Evolutionary conservation across 371 early-diverging fungal genomes (phyloP).

Genomic region (Syncephalastrum monosporum): DNA sequence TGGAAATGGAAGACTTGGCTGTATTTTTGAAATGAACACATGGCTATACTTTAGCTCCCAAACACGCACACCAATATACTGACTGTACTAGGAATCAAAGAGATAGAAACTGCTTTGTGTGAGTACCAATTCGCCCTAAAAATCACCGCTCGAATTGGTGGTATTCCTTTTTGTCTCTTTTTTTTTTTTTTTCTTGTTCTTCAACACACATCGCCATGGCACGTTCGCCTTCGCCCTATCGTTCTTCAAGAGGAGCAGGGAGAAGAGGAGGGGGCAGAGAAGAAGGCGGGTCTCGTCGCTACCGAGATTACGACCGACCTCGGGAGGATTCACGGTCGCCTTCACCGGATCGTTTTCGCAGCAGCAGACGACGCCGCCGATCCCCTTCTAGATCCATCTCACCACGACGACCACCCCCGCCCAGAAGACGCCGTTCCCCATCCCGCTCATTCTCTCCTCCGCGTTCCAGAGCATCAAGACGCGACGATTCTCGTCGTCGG

Average conservation of each 20-base stretch:
- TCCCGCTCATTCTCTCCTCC: constrained; percentile 12
- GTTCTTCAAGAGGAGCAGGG: constrained; percentile 5
- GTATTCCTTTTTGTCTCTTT: no score
- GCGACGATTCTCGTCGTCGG: constrained; percentile 1
- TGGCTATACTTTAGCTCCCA: no score
- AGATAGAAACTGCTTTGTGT: no score
- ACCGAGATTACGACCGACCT: constrained; percentile 43
- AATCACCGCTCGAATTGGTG: no score
- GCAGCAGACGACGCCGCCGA: no score
- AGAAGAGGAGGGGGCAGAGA: constrained; percentile 6
- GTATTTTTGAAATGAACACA: no score
- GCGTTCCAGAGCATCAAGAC: not conserved
- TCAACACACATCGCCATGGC: constrained; percentile 33
- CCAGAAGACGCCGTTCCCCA: constrained; percentile 11
- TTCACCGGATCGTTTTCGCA: constrained; percentile 3
- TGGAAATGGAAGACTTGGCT: no score
- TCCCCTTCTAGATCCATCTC: constrained; percentile 9
- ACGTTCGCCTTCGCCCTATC: constrained; percentile 40
- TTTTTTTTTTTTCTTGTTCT: no score
- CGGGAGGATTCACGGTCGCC: constrained; percentile 29
- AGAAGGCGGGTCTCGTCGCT: constrained; percentile 25
- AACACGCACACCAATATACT: no score
- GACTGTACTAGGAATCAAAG: no score
- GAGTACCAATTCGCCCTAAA: no score
- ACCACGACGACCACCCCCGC: constrained; percentile 19